Percentiles rank a stretch among this genome's conserved stretches.
These are phyloP conservation scores for Ophiostoma australiae DNA, from an alignment of 2,329 filamentous ascomycete species.

Conservation along the genomic window DNA sequence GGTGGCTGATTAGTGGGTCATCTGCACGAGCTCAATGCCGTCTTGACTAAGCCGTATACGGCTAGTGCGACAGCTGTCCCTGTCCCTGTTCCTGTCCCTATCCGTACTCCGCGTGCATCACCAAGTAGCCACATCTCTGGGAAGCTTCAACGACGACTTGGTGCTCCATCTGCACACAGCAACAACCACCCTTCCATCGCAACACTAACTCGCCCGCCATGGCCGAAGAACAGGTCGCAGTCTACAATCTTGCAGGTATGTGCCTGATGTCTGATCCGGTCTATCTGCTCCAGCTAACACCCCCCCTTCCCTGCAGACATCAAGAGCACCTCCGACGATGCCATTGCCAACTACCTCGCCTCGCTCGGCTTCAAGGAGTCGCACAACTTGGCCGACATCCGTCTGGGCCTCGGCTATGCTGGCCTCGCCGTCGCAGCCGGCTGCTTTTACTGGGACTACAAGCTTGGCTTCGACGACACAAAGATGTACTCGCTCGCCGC, in stretches of 20 bases:
- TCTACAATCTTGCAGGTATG: conserved; percentile 62
- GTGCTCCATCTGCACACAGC: neutral
- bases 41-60: neutral
- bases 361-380: conserved; percentile 79
- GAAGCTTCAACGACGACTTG: neutral
- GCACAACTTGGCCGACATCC: conserved; percentile 74
- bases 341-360: conserved; percentile 87
- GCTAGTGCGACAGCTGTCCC: neutral
- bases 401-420: conserved; percentile 74
- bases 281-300: conserved; percentile 5
- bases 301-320: conserved; percentile 58
- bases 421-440: conserved; percentile 75
- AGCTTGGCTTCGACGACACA: conserved; percentile 80
- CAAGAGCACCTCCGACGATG: conserved; percentile 94
- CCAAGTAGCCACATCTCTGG: conserved; percentile 16
- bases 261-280: too few relatives aligned
- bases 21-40: neutral
- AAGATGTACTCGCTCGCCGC: conserved; percentile 76
- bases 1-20: neutral
- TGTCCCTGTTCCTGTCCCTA: too few relatives aligned
- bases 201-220: conserved; percentile 31
- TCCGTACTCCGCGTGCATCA: neutral
- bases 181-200: neutral
- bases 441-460: conserved; percentile 89
- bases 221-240: conserved; percentile 55